Base-by-base conservation (phyloP, 176 grass and related monocot species). In the Ananas comosus region DNA sequence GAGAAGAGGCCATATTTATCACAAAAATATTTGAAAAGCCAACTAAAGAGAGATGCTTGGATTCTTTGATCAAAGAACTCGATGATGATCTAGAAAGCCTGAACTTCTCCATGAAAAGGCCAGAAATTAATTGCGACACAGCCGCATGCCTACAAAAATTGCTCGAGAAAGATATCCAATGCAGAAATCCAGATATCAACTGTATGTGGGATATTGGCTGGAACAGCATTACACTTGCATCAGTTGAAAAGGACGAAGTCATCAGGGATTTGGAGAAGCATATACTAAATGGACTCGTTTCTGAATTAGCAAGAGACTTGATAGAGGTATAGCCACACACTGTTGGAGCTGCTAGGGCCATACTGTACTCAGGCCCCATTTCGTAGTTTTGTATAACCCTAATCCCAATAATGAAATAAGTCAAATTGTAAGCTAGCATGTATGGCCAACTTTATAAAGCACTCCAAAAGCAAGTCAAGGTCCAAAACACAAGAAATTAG, bases 201-300 rank as follows among this genome's bases (percentile, higher is more conserved):
- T 86, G 87, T 11, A 77, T 75, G 78, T 93, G 94, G 94, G 87
- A 91, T 72, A 88, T 91, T 29, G 82, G 82, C 10, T 99, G 89
- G 94, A 86, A 85, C 74, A 47, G 29, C 27, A 25, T 71, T 0
- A 28, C 19, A 10, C 33, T 66, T 53, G 50, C 84, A n/a, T 75
- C 72, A 0, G 22, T 90, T 23, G 80, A 91, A 50, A 83, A 72
- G 12, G 73, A 71, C 12, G 87, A 93, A 56, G 53, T 99, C 6
- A 54, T 72, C 12, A 90, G 50, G 76, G 89, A 90, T 79, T 52
- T 93, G 42, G 86, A 90, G 57, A 99, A 82, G 71, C 85, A 84
- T 73, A 80, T 93, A 64, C 49, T 91, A 64, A 82, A 82, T 58
- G 80, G 82, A 61, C 86, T 99, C 51, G 88, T 99, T 25, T 88